Evolutionary conservation across 805 yeast species (phyloP), one percentile per base, ranked within the genome.

Genomic region (Diddensiella caesifluorescens): DNA sequence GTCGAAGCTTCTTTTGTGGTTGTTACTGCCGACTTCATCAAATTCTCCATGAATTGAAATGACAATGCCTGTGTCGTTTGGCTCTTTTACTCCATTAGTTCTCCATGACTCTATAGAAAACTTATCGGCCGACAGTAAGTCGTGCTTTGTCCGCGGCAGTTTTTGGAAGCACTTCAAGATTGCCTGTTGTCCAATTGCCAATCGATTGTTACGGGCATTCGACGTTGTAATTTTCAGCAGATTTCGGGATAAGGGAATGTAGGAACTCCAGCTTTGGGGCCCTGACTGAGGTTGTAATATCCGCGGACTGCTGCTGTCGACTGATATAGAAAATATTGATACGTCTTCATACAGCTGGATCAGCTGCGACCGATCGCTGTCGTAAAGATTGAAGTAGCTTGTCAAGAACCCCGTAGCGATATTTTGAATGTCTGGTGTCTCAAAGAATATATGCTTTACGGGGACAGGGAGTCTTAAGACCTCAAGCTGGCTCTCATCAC

Each of bases 41-140:
- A 77, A 90, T 44, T 75, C 80, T 3, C 98, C 98, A 64, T 92
- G 98, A 12, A 90, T 63, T 0, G 78, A 69, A 34, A 90, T 74
- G 55, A 84, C 70, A 54, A 92, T 77, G 4, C 95, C 96, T 39
- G 79, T 75, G 22, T 88, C 74, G 36, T 75, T 79, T 5, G 85
- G 79, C 43, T 70, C 74, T 20, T 88, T 74, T 4, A 67, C 57
- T 12, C 56, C 62, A n/a, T 42, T 37, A 15, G 61, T 46, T 9
- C 61, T 52, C 68, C 82, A 78, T 1, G 85, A 73, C 57, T 92
- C 96, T 64, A 89, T 74, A 20, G 94, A 74, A 54, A 79, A 89
- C 31, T 73, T 63, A 6, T 72, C 68, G 2, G 95, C 89, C 36
- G 73, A 68, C 19, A 75, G 70, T 27, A 90, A 64, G 41, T 74